Percentiles rank a stretch among this genome's conserved stretches.
phyloP scores from a whole-genome alignment of 2,329 filamentous ascomycete species.

The Allantophomopsis lycopodina region DNA sequence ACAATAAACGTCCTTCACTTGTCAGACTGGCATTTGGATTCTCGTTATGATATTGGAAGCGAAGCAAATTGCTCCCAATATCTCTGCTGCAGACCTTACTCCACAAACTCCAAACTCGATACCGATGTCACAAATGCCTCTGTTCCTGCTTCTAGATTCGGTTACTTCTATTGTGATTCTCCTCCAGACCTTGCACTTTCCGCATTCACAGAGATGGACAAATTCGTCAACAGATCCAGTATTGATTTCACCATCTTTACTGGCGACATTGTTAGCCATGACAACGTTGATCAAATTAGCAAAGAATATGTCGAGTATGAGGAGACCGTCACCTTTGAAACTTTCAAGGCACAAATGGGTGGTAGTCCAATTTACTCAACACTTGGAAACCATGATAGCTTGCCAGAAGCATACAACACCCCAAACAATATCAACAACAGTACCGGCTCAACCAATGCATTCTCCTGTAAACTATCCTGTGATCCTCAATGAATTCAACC shows the following conservation, averaged over 20 bases:
- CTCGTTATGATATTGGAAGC: constrained; percentile 15
- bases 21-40: constrained; percentile 17
- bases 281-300: constrained; percentile 11
- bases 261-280: constrained; percentile 18
- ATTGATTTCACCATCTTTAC: constrained; percentile 17
- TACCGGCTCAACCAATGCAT: too few species aligned
- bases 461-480: too few species aligned
- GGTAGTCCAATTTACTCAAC: constrained; percentile 12
- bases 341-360: constrained; percentile 14
- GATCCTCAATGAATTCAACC: too few species aligned
- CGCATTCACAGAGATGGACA: constrained; percentile 4
- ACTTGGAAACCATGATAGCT: constrained; percentile 15
- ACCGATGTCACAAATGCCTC: constrained; percentile 6
- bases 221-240: constrained; percentile 7
- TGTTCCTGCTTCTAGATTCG: constrained; percentile 13
- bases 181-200: constrained; percentile 13
- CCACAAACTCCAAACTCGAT: background rate
- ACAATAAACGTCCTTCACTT: constrained; percentile 13
- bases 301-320: constrained; percentile 15
- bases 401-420: constrained; percentile 2
- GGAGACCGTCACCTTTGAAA: constrained; percentile 12
- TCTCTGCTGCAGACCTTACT: constrained; percentile 14
- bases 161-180: constrained; percentile 13
- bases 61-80: constrained; percentile 16
- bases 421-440: too few species aligned